Percentiles rank a stretch among this genome's conserved stretches.
These are phyloP conservation scores for Camellia sinensis DNA, from an alignment of 148 eudicot species.

Conservation along the genomic window DNA sequence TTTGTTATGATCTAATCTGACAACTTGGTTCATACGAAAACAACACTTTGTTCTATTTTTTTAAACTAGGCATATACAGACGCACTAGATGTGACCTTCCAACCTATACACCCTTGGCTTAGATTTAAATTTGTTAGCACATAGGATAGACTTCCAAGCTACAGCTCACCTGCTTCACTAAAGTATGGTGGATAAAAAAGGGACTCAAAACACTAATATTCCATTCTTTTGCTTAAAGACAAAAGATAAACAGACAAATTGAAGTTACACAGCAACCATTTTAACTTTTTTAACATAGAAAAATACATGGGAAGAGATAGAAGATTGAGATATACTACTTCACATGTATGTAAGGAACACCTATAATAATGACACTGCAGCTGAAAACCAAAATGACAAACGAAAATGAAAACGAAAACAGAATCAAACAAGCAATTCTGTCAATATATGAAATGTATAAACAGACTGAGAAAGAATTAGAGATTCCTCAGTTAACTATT, in stretches of 20 bases:
- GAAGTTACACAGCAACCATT: neutral
- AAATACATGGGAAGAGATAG: too few species aligned
- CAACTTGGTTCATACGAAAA: neutral
- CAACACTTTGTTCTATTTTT: neutral
- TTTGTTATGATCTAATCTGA: neutral
- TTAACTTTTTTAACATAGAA: too few species aligned
- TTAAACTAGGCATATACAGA: neutral
- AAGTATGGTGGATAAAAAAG: neutral
- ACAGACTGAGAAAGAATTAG: too few species aligned
- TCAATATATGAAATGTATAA: too few species aligned
- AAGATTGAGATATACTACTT: too few species aligned
- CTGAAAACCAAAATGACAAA: too few species aligned
- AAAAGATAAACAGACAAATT: neutral
- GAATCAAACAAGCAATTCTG: too few species aligned
- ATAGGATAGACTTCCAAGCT: neutral
- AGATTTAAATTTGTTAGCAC: conserved; percentile 5
- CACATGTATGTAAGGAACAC: too few species aligned
- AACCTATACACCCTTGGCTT: neutral
- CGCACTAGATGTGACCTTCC: neutral
- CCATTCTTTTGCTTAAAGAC: neutral
- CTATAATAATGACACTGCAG: too few species aligned
- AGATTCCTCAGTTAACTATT: neutral
- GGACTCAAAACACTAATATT: neutral
- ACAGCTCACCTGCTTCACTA: neutral
- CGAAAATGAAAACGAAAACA: too few species aligned